Percentiles rank a stretch among this genome's conserved stretches.
phyloP scores from a whole-genome alignment of 1,284 basidiomycete genomes.

The Cryptococcus neoformans region DNA sequence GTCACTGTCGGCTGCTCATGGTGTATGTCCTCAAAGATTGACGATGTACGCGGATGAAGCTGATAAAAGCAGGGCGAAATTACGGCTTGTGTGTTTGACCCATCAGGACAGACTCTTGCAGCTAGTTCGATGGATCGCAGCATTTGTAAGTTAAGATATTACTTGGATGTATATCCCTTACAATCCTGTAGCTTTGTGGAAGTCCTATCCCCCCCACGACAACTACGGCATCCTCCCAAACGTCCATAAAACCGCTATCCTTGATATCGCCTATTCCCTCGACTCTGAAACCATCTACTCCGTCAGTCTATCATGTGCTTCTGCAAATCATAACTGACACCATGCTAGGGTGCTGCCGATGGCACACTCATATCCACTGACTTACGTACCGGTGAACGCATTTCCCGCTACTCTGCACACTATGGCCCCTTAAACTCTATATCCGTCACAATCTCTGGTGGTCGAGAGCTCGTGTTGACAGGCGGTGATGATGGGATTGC shows the following conservation, averaged over 20 bases:
- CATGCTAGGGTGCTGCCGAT: constrained; percentile 41
- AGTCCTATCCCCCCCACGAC: constrained; percentile 50
- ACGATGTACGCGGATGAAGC: not conserved
- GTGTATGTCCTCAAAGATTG: constrained; percentile 28
- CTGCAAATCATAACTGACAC: not conserved
- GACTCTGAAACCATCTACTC: constrained; percentile 48
- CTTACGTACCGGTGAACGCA: constrained; percentile 42
- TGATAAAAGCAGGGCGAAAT: constrained; percentile 43
- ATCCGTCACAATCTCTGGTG: constrained; percentile 76
- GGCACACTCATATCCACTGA: constrained; percentile 45
- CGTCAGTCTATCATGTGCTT: constrained; percentile 14
- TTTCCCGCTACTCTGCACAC: constrained; percentile 58
- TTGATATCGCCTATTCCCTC: constrained; percentile 49
- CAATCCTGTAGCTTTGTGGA: constrained; percentile 43
- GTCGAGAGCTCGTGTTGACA: constrained; percentile 69
- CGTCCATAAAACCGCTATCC: constrained; percentile 48
- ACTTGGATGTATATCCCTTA: not conserved
- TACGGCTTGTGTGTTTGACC: constrained; percentile 49
- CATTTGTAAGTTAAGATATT: constrained; percentile 39
- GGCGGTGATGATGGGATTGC: constrained; percentile 87
- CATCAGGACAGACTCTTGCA: constrained; percentile 47
- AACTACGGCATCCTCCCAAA: constrained; percentile 49
- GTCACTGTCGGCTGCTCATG: constrained; percentile 42
- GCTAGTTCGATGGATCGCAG: constrained; percentile 46
- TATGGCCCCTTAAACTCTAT: constrained; percentile 82